Evolutionary conservation across 306 rosid genomes (phyloP).

Genomic region (Quercus berberidifolia): DNA sequence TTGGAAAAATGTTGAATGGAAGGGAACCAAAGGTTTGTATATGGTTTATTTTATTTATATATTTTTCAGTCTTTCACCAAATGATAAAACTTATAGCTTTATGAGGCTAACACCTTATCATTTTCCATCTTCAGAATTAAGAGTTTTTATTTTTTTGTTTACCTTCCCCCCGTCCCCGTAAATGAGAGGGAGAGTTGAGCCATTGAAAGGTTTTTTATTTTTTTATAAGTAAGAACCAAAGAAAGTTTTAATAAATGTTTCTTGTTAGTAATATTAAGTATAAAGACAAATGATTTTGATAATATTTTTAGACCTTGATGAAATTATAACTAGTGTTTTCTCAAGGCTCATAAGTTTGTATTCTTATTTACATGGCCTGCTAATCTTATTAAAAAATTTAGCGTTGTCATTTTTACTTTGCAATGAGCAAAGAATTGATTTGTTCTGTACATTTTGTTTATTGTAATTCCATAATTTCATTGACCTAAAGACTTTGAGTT

Average conservation of each 20-base stretch:
- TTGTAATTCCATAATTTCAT: too few relatives aligned
- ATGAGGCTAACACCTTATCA: background rate
- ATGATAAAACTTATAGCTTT: background rate
- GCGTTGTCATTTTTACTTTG: background rate
- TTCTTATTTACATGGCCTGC: too few relatives aligned
- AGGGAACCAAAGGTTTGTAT: conserved; percentile 91
- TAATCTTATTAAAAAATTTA: background rate
- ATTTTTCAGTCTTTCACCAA: background rate
- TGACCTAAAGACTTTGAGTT: too few relatives aligned
- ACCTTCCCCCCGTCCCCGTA: background rate
- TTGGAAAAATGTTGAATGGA: conserved; percentile 93
- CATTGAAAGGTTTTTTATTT: background rate
- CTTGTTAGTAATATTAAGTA: too few relatives aligned
- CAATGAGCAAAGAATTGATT: background rate
- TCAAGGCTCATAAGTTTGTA: too few relatives aligned
- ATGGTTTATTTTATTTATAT: conserved; percentile 11
- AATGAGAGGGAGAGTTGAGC: background rate
- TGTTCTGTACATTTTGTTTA: background rate
- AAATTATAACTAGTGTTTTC: too few relatives aligned
- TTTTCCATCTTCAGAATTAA: background rate
- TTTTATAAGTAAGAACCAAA: too few relatives aligned
- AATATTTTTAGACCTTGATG: too few relatives aligned
- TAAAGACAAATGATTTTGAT: too few relatives aligned
- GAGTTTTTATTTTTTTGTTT: background rate
- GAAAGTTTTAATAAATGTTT: too few relatives aligned